These are phyloP conservation scores for Nannochloris sp. DNA, from an alignment of 139 green algal genomes.

Conservation along the genomic window DNA sequence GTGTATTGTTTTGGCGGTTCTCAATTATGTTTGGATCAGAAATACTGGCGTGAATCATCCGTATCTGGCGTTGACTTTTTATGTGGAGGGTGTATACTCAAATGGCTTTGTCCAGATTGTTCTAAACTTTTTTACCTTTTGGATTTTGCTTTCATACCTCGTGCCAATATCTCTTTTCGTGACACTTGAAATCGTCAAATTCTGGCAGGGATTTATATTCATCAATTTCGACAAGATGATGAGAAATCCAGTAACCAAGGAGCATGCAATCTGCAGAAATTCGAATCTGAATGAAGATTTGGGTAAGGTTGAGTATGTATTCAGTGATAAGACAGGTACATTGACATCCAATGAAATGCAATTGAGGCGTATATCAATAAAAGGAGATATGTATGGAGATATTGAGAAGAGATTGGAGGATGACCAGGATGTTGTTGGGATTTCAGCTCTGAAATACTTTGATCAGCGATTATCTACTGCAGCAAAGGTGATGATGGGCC, in stretches of 20 bases:
- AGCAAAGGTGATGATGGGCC: constrained; percentile 14
- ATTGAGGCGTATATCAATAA: constrained; percentile 46
- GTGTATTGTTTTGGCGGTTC: constrained; percentile 36
- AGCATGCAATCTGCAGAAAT: constrained; percentile 67
- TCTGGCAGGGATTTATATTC: constrained; percentile 70
- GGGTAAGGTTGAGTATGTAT: constrained; percentile 84
- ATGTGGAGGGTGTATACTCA: constrained; percentile 28
- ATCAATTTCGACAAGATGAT: constrained; percentile 71
- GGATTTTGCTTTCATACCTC: constrained; percentile 83
- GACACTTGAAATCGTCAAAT: constrained; percentile 90
- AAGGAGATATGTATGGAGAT: constrained; percentile 29
- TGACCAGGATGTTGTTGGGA: constrained; percentile 6
- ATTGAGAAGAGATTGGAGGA: constrained; percentile 37
- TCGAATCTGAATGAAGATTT: constrained; percentile 98
- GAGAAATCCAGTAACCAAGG: constrained; percentile 59
- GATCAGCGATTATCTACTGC: constrained; percentile 30
- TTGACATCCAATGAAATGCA: constrained; percentile 87
- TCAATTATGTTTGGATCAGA: constrained; percentile 37
- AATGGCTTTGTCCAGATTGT: constrained; percentile 31
- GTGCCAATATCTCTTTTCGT: constrained; percentile 98
- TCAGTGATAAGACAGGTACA: constrained; percentile 94
- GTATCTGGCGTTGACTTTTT: constrained; percentile 28
- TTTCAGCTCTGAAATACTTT: constrained; percentile 32
- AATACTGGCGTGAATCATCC: constrained; percentile 23
- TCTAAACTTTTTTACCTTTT: constrained; percentile 71